Evolutionary conservation across 140 eudicot genomes (phyloP).

Genomic region (Cichorium intybus): DNA sequence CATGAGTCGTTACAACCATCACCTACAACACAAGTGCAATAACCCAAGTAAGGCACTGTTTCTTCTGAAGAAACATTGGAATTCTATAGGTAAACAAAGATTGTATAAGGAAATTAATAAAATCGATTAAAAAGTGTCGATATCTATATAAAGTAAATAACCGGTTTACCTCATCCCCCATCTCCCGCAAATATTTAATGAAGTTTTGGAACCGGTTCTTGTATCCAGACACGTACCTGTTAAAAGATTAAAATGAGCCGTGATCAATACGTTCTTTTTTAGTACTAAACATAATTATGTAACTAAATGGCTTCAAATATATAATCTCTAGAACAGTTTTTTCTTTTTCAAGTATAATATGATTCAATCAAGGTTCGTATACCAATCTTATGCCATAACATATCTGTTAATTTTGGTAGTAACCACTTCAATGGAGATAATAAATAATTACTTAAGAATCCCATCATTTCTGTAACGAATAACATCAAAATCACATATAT

Average conservation of each 20-base stretch:
- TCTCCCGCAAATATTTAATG: constrained; percentile 82
- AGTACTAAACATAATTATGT: too few relatives aligned
- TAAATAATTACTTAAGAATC: neutral
- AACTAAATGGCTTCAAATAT: neutral
- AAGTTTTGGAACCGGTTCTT: constrained; percentile 92
- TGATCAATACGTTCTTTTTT: constrained; percentile 4
- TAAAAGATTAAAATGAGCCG: constrained; percentile 15
- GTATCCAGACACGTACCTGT: constrained; percentile 93
- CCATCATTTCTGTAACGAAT: neutral
- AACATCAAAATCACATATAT: constrained; percentile 2
- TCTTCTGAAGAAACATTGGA: too few relatives aligned
- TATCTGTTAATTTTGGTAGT: neutral
- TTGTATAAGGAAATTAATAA: neutral
- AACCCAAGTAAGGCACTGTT: neutral
- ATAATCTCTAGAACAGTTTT: too few relatives aligned
- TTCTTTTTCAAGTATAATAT: too few relatives aligned
- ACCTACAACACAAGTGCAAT: constrained; percentile 44
- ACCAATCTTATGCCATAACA: constrained; percentile 4
- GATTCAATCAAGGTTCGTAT: neutral
- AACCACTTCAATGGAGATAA: neutral
- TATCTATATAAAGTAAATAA: neutral
- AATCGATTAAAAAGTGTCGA: neutral
- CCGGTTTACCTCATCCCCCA: constrained; percentile 90
- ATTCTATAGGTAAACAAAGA: constrained; percentile 6
- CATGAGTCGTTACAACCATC: constrained; percentile 95